Percentiles rank a stretch among this genome's conserved stretches.
These are phyloP conservation scores for Astragalus membranaceus DNA, from an alignment of 306 rosid genomes.

Conservation along the genomic window DNA sequence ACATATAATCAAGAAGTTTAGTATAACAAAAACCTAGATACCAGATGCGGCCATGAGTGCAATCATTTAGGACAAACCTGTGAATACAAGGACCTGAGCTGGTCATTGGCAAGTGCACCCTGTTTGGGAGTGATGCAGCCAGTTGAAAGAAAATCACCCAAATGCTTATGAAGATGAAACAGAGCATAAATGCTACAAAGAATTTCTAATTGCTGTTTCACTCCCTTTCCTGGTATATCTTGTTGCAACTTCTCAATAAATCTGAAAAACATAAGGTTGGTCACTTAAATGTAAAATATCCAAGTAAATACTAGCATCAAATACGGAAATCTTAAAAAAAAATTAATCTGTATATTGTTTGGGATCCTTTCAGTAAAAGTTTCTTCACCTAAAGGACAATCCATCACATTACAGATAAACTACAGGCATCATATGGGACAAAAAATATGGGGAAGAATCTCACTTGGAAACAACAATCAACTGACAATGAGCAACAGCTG, in stretches of 20 bases:
- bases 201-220: conserved; percentile 63
- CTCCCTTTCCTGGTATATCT: conserved; percentile 88
- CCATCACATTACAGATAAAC: background rate
- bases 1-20: conserved; percentile 15
- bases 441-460: conserved; percentile 29
- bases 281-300: conserved; percentile 10
- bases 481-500: conserved; percentile 89
- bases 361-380: background rate
- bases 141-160: conserved; percentile 82
- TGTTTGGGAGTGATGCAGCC: conserved; percentile 77
- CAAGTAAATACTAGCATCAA: background rate
- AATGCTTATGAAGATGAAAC: conserved; percentile 65
- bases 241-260: conserved; percentile 81
- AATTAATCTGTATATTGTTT: background rate
- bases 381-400: background rate
- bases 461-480: conserved; percentile 89
- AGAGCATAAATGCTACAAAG: conserved; percentile 78
- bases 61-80: conserved; percentile 50
- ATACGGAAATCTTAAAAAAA: background rate
- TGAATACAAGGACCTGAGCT: conserved; percentile 71
- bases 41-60: background rate
- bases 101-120: conserved; percentile 76
- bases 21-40: conserved; percentile 3
- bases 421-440: background rate
- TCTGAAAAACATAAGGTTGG: conserved; percentile 37